These are phyloP conservation scores for Lablab purpureus DNA, from an alignment of 306 rosid species.

Conservation along the genomic window DNA sequence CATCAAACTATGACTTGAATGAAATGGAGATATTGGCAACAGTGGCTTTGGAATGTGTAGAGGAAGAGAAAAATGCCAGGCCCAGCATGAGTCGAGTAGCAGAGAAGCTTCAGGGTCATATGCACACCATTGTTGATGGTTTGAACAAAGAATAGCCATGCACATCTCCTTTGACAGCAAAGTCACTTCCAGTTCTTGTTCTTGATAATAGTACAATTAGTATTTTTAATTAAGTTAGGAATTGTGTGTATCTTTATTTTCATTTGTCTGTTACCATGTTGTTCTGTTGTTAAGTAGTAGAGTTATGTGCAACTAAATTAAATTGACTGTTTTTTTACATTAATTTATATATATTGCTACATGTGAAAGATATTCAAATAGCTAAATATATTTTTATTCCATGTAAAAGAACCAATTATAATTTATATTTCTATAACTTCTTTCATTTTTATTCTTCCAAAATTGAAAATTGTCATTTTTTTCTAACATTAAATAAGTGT, in stretches of 20 bases:
- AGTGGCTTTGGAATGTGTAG: slow-evolving; percentile 45
- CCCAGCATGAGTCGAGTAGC: slow-evolving; percentile 42
- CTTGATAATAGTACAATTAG: background rate
- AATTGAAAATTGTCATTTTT: too few species aligned
- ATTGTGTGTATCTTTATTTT: background rate
- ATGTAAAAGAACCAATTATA: too few species aligned
- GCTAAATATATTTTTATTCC: too few species aligned
- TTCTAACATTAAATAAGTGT: too few species aligned
- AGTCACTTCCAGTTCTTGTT: background rate
- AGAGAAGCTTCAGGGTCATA: slow-evolving; percentile 13
- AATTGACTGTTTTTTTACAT: too few species aligned
- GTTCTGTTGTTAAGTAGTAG: background rate
- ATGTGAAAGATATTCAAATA: too few species aligned
- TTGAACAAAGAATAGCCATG: background rate
- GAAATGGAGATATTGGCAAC: slow-evolving; percentile 34
- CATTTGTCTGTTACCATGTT: background rate
- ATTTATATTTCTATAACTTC: too few species aligned
- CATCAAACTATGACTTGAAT: slow-evolving; percentile 12
- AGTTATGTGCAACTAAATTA: background rate
- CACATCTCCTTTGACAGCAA: background rate
- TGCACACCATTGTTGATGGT: background rate
- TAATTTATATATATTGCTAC: too few species aligned
- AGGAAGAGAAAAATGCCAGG: slow-evolving; percentile 26
- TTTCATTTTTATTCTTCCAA: too few species aligned
- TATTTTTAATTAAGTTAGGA: background rate